Evolutionary conservation across 768 basidiomycete genomes (phyloP), one percentile per base, ranked within the genome.

Genomic region (Naganishia kalamii): DNA sequence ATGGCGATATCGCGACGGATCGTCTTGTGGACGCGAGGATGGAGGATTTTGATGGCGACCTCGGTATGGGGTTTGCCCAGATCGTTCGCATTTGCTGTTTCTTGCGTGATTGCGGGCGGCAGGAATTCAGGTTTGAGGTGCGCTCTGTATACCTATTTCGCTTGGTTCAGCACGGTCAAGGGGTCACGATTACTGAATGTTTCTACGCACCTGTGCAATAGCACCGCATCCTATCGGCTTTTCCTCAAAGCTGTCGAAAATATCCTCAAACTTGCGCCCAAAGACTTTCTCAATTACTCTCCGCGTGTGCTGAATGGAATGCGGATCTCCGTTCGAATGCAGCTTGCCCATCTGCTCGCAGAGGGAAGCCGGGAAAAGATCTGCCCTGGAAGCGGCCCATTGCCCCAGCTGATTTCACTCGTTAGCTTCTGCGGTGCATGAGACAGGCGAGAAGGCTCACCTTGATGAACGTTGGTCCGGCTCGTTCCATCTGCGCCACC

Each of bases 381-480:
- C 96, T 43, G 87, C 88, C 37, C 96, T 85, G 17, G 93, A 92
- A 15, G 88, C 96, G 7, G 96, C 96, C 96, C 96, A 99, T 84
- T 99, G 96, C 4, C 92, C 89, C 62, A 99, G 84, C 92, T 57
- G 23, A 11, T 3, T 6, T 3, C 32, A 13, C 2, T 93, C 75
- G 23, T 52, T 25, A 19, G 21, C 29, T 61, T 32, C 25, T 30
- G 19, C 1, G 35, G 6, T 44, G n/a, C 12, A 46, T 57, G 23
- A 19, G 44, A 33, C 30, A 29, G 66, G 49, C 13, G 59, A 60
- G 17, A 70, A 27, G 33, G 21, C 50, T 89, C 91, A 85, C 54
- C 54, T 99, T 99, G 77, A 90, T 90, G 78, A 98, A 98, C 0
- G 93, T 94, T 17, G 96, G 96, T 0, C 96, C 96, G 10, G 94